Evolutionary conservation across 129 eudicot genomes (phyloP).

Genomic region (Flaveria brownii): DNA sequence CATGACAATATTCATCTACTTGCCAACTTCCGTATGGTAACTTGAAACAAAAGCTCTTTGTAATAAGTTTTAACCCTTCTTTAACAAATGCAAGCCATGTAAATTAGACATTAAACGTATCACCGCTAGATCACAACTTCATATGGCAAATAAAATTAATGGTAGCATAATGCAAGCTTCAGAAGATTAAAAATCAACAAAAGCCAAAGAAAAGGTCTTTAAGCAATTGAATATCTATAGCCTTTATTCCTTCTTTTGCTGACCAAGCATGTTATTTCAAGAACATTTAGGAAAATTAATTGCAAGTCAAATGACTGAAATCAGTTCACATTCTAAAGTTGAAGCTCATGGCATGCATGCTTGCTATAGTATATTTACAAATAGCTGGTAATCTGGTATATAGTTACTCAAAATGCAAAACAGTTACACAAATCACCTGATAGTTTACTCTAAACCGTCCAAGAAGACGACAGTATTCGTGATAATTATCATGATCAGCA

Average conservation of each 20-base stretch:
- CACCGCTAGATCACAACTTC: background rate
- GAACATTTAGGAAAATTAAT: background rate
- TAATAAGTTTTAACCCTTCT: background rate
- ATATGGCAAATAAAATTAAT: background rate
- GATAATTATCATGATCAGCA: constrained; percentile 95
- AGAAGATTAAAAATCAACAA: background rate
- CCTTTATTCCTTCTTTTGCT: background rate
- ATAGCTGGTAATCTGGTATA: background rate
- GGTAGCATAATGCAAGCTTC: background rate
- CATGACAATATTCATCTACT: background rate
- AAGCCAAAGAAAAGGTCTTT: background rate
- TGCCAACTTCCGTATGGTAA: background rate
- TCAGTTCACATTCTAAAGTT: background rate
- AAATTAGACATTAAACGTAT: background rate
- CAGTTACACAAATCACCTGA: constrained; percentile 53
- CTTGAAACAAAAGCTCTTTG: background rate
- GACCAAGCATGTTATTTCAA: constrained; percentile 8
- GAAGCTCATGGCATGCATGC: constrained; percentile 1
- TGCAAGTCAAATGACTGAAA: background rate
- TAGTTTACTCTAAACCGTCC: constrained; percentile 94
- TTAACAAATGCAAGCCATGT: background rate
- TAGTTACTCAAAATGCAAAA: background rate
- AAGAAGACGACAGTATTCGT: constrained; percentile 94
- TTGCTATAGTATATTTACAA: constrained; percentile 6
- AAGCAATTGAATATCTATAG: background rate